Evolutionary conservation across 106 monocot species (phyloP).

Genomic region (Dactylorhiza incarnata): DNA sequence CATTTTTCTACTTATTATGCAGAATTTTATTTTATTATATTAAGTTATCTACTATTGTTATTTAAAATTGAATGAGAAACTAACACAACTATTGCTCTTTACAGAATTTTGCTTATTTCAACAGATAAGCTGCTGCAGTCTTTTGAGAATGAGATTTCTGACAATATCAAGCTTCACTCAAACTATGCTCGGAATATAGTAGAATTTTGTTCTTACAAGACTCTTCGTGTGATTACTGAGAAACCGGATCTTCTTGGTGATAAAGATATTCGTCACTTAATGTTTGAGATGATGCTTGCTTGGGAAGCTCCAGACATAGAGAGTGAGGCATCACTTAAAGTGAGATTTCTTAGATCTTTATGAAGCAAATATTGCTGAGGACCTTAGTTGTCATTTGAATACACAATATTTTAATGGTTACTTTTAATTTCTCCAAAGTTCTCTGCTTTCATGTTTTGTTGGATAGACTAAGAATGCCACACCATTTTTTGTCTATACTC

Average conservation of each 20-base stretch:
- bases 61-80: not conserved
- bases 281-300: conserved; percentile 96
- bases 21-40: not conserved
- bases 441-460: not conserved
- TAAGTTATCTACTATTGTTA: not conserved
- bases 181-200: conserved; percentile 63
- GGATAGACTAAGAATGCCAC: too few relatives aligned
- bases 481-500: too few relatives aligned
- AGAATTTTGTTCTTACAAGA: conserved; percentile 64
- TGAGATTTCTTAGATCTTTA: conserved; percentile 18
- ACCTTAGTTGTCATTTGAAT: not conserved
- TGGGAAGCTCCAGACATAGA: conserved; percentile 68
- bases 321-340: conserved; percentile 38
- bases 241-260: conserved; percentile 44
- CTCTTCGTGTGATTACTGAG: conserved; percentile 43
- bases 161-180: conserved; percentile 31
- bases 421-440: not conserved
- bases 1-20: not conserved
- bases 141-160: conserved; percentile 51
- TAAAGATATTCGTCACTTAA: conserved; percentile 59
- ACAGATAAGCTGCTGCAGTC: conserved; percentile 42
- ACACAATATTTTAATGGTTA: not conserved
- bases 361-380: not conserved
- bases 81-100: not conserved
- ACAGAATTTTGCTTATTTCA: conserved; percentile 58